Conservation (phyloP, 805 yeast species). For the Candida sphagnicola region DNA sequence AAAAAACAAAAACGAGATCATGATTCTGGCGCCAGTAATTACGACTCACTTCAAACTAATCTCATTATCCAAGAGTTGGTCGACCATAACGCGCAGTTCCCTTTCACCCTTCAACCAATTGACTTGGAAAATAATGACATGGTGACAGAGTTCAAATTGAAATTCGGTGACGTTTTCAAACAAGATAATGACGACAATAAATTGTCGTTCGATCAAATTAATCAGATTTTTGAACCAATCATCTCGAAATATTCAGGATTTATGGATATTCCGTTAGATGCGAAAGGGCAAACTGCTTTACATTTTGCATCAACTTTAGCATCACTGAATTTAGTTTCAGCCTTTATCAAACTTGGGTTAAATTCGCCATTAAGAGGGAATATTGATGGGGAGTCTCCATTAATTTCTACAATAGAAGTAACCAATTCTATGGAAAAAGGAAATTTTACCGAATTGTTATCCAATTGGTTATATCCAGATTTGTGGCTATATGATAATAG, state of each 20-base stretch:
- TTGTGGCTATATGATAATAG: constrained; percentile 48
- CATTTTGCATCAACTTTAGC: constrained; percentile 43
- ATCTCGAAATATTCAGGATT: constrained; percentile 12
- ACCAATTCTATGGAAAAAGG: constrained; percentile 79
- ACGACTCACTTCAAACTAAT: background rate
- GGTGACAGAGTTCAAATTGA: constrained; percentile 28
- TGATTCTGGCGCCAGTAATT: background rate
- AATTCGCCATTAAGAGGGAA: constrained; percentile 39
- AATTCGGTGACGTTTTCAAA: constrained; percentile 34
- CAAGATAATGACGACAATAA: constrained; percentile 19
- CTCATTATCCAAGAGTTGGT: constrained; percentile 5
- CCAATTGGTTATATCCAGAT: constrained; percentile 61
- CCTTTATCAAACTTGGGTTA: constrained; percentile 30
- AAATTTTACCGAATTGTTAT: constrained; percentile 67
- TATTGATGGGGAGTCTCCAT: constrained; percentile 33
- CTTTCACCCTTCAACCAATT: constrained; percentile 31
- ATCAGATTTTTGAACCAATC: constrained; percentile 19
- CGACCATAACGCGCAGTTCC: constrained; percentile 26
- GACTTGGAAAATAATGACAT: constrained; percentile 22
- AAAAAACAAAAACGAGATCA: constrained; percentile 22
- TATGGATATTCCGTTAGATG: constrained; percentile 36
- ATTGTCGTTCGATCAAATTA: constrained; percentile 19
- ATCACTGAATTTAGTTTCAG: constrained; percentile 29
- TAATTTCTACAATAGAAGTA: constrained; percentile 74
- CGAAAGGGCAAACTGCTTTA: constrained; percentile 37